Conservation (phyloP, 2,329 filamentous ascomycete genomes). For the Pseudogymnoascus sp. region DNA sequence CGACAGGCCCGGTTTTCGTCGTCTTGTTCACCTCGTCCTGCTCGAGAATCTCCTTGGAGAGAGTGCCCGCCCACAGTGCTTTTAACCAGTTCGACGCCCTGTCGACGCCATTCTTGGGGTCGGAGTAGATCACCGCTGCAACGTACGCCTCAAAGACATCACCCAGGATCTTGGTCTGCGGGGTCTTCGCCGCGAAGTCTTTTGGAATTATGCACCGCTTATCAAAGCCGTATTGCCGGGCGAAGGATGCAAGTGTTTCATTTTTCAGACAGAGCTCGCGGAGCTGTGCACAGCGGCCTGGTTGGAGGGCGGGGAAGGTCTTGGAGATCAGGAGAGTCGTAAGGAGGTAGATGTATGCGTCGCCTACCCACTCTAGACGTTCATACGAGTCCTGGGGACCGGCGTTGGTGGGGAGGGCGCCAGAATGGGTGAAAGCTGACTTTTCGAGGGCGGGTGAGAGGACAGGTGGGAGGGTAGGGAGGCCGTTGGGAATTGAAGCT, state of each 20-base stretch:
- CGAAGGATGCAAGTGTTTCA: constrained; percentile 62
- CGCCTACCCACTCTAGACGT: constrained; percentile 78
- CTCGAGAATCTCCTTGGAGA: constrained; percentile 46
- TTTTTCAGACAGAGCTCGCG: constrained; percentile 78
- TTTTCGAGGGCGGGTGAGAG: constrained; percentile 49
- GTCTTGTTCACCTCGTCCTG: constrained; percentile 22
- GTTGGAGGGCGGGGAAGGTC: constrained; percentile 55
- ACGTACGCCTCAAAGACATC: constrained; percentile 91
- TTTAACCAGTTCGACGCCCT: constrained; percentile 64
- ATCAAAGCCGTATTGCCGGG: constrained; percentile 62
- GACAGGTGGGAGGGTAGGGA: constrained; percentile 55
- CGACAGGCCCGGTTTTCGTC: neutral
- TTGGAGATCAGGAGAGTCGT: constrained; percentile 67
- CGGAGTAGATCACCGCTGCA: constrained; percentile 65
- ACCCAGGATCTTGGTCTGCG: constrained; percentile 62
- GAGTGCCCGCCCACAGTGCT: constrained; percentile 60
- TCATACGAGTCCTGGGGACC: constrained; percentile 54
- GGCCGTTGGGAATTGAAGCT: constrained; percentile 37
- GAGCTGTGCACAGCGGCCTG: constrained; percentile 65
- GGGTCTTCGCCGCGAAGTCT: constrained; percentile 30
- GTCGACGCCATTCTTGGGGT: constrained; percentile 52
- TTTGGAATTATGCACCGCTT: constrained; percentile 50
- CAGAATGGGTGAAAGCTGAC: constrained; percentile 57
- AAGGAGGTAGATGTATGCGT: constrained; percentile 74
- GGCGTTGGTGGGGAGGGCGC: constrained; percentile 20